Evolutionary conservation across 352 stramenopile genomes (phyloP).

Genomic region (Globisporangium canariense): DNA sequence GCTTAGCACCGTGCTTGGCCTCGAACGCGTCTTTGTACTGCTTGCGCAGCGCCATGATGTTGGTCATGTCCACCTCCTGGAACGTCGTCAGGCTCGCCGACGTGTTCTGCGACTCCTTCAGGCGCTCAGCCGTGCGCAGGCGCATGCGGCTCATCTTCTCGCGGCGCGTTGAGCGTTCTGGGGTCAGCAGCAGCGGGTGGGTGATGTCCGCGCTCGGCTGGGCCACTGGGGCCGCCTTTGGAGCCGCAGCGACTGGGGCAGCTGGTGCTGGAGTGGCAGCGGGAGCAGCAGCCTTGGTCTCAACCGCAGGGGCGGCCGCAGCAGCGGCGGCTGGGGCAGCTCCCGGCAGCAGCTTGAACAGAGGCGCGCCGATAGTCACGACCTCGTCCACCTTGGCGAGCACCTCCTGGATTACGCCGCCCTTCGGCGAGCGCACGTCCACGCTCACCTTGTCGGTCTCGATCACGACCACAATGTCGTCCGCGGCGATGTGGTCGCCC

Average conservation of each 20-base stretch:
- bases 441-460: slow-evolving; percentile 96
- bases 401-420: slow-evolving; percentile 88
- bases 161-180: slow-evolving; percentile 52
- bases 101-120: slow-evolving; percentile 99
- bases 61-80: slow-evolving; percentile 98
- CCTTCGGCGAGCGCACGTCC: slow-evolving; percentile 86
- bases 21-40: slow-evolving; percentile 97
- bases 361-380: slow-evolving; percentile 90
- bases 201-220: slow-evolving; percentile 17
- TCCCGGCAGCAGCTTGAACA: slow-evolving; percentile 90
- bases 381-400: slow-evolving; percentile 93
- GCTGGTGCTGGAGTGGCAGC: slow-evolving; percentile 19
- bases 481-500: slow-evolving; percentile 89
- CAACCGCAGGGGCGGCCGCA: neutral
- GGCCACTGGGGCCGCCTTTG: slow-evolving; percentile 20
- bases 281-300: neutral
- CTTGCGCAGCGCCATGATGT: slow-evolving; percentile 93
- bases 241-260: slow-evolving; percentile 11
- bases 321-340: slow-evolving; percentile 31
- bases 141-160: slow-evolving; percentile 99
- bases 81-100: slow-evolving; percentile 99
- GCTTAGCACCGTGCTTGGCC: slow-evolving; percentile 97
- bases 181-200: slow-evolving; percentile 40
- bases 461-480: slow-evolving; percentile 96
- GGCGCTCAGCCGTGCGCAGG: slow-evolving; percentile 93